Evolutionary conservation across 2,329 filamentous ascomycete genomes (phyloP).

Genomic region (Aspergillus novofumigatus): DNA sequence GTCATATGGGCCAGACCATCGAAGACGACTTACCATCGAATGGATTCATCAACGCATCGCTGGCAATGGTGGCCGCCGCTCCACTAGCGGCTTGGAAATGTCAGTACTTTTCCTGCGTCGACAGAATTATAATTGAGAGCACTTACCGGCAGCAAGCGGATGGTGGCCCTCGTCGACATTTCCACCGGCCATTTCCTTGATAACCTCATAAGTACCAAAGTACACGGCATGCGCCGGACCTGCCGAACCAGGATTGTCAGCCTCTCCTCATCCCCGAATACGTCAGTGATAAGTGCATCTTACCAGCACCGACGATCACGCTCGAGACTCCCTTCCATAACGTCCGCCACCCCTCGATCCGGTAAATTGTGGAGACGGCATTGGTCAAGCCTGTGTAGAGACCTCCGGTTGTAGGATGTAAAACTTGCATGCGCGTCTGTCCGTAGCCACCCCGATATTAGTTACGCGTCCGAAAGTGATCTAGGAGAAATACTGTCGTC

Average conservation of each 20-base stretch:
- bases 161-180: constrained; percentile 83
- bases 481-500: not conserved
- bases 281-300: constrained; percentile 2
- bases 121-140: not conserved
- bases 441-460: constrained; percentile 3
- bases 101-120: constrained; percentile 29
- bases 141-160: constrained; percentile 81
- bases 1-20: not conserved
- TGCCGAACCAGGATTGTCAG: constrained; percentile 36
- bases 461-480: not conserved
- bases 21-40: constrained; percentile 72
- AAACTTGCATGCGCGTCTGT: constrained; percentile 95
- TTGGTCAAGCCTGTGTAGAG: constrained; percentile 89
- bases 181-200: constrained; percentile 93
- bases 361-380: constrained; percentile 87
- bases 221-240: constrained; percentile 96
- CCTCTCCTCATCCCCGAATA: not conserved
- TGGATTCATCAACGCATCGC: constrained; percentile 98
- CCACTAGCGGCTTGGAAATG: constrained; percentile 71
- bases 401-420: constrained; percentile 75
- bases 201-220: constrained; percentile 95
- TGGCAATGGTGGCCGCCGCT: constrained; percentile 91
- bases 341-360: constrained; percentile 81
- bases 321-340: constrained; percentile 96
- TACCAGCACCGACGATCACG: constrained; percentile 91